Evolutionary conservation across 208 protist genomes (phyloP).

Genomic region (Crithidia brevicula): DNA sequence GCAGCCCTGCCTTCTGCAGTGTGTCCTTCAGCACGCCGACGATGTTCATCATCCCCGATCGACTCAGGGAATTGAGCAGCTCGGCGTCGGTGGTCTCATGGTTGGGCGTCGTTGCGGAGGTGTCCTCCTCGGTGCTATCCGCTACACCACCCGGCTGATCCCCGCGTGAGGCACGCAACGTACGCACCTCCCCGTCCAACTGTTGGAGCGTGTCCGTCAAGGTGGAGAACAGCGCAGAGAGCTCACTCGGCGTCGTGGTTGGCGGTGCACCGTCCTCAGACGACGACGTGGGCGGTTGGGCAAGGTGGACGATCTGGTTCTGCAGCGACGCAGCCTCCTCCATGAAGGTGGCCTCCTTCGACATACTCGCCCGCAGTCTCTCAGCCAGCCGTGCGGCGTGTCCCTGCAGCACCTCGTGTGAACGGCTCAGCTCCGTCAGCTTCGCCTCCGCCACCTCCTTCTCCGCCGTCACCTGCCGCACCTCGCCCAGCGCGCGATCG

Average conservation of each 20-base stretch:
- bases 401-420: slow-evolving; percentile 38
- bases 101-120: too few species aligned
- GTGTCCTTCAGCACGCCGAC: slow-evolving; percentile 28
- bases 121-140: too few species aligned
- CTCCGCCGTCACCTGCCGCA: slow-evolving; percentile 22
- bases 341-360: slow-evolving; percentile 46
- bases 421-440: slow-evolving; percentile 21
- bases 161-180: background rate
- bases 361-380: slow-evolving; percentile 40
- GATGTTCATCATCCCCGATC: slow-evolving; percentile 33
- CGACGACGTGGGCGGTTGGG: background rate
- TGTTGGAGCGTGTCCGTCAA: slow-evolving; percentile 3
- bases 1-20: slow-evolving; percentile 23
- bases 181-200: slow-evolving; percentile 7
- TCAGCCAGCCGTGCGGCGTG: slow-evolving; percentile 45
- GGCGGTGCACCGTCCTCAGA: background rate
- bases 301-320: slow-evolving; percentile 39
- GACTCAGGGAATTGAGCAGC: slow-evolving; percentile 24
- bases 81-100: background rate
- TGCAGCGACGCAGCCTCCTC: slow-evolving; percentile 51
- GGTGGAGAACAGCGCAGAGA: slow-evolving; percentile 7
- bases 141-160: background rate
- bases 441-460: slow-evolving; percentile 29
- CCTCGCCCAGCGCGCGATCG: slow-evolving; percentile 30
- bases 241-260: background rate